phyloP scores from a whole-genome alignment of 768 basidiomycete genomes.

The Trametes coccinea region DNA sequence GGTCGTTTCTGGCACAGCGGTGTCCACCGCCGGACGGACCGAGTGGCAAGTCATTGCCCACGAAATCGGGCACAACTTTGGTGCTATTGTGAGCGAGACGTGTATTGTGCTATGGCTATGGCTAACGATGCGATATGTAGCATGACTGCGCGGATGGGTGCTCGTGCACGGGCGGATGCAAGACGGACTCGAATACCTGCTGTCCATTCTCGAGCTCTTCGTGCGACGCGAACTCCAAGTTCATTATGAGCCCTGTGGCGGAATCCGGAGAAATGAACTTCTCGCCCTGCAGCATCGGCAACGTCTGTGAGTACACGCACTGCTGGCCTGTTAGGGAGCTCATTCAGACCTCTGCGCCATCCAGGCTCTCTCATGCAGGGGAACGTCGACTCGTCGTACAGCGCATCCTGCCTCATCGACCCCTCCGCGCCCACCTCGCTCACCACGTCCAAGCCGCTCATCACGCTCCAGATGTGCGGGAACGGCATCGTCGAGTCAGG shows the following conservation, averaged over 20 bases:
- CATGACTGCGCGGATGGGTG: slow-evolving; percentile 72
- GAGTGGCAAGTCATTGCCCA: slow-evolving; percentile 86
- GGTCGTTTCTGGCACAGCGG: slow-evolving; percentile 76
- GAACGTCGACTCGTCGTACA: slow-evolving; percentile 43
- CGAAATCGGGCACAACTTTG: slow-evolving; percentile 87
- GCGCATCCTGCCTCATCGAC: slow-evolving; percentile 69
- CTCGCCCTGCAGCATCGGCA: slow-evolving; percentile 79
- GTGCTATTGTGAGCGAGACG: slow-evolving; percentile 68
- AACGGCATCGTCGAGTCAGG: slow-evolving; percentile 82
- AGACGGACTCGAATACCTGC: slow-evolving; percentile 42
- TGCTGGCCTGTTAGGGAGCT: not conserved
- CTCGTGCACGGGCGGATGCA: slow-evolving; percentile 39
- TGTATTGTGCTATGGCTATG: not conserved
- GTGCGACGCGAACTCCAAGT: slow-evolving; percentile 67
- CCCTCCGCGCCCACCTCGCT: slow-evolving; percentile 41
- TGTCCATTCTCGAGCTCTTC: slow-evolving; percentile 63
- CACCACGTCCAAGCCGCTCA: slow-evolving; percentile 38
- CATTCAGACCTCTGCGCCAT: slow-evolving; percentile 3
- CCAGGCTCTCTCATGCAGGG: slow-evolving; percentile 66
- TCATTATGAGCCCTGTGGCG: slow-evolving; percentile 85
- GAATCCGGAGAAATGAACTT: slow-evolving; percentile 64
- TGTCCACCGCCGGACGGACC: slow-evolving; percentile 71
- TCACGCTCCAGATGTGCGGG: slow-evolving; percentile 74
- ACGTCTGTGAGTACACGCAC: slow-evolving; percentile 61
- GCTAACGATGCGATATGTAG: slow-evolving; percentile 34